Percentiles rank a stretch among this genome's conserved stretches.
These are phyloP conservation scores for Dissophora ornata DNA, from an alignment of 192 early-diverging fungal genomes.

Conservation along the genomic window DNA sequence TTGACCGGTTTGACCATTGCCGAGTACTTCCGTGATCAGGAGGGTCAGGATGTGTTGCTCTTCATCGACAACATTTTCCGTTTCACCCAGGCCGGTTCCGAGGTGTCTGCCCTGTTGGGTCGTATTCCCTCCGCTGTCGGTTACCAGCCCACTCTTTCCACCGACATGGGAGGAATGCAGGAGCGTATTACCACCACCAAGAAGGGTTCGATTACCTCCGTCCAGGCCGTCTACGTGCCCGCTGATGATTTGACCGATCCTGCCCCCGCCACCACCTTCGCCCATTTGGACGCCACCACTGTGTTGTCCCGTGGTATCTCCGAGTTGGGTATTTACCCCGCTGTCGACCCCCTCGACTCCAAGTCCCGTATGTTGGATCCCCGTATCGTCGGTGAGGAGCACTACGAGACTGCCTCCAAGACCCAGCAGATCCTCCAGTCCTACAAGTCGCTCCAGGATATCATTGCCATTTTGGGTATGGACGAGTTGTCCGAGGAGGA, in stretches of 20 bases:
- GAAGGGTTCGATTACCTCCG: slow-evolving; percentile 99
- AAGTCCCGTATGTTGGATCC: slow-evolving; percentile 98
- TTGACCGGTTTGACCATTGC: slow-evolving; percentile 97
- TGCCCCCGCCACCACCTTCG: slow-evolving; percentile 98
- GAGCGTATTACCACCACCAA: slow-evolving; percentile 99
- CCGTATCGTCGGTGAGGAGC: slow-evolving; percentile 94
- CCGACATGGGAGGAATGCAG: slow-evolving; percentile 99
- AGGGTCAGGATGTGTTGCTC: slow-evolving; percentile 99
- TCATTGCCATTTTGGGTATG: slow-evolving; percentile 99
- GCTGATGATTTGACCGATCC: slow-evolving; percentile 99
- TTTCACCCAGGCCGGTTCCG: slow-evolving; percentile 99
- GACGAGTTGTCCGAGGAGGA: slow-evolving; percentile 99
- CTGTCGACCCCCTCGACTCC: slow-evolving; percentile 98
- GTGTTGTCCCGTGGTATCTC: slow-evolving; percentile 98
- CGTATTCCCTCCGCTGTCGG: slow-evolving; percentile 99
- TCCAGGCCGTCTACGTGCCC: slow-evolving; percentile 98
- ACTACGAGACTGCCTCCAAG: slow-evolving; percentile 93
- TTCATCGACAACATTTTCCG: slow-evolving; percentile 99
- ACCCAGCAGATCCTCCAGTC: slow-evolving; percentile 97
- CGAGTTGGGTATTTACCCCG: slow-evolving; percentile 99
- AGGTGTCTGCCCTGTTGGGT: slow-evolving; percentile 98
- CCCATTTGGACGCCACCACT: slow-evolving; percentile 99
- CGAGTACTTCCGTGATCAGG: slow-evolving; percentile 99
- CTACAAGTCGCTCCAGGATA: slow-evolving; percentile 99
- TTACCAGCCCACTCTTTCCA: slow-evolving; percentile 99